These are phyloP conservation scores for Atkinsonella hypoxylon DNA, from an alignment of 2,329 filamentous ascomycete genomes.

Conservation along the genomic window DNA sequence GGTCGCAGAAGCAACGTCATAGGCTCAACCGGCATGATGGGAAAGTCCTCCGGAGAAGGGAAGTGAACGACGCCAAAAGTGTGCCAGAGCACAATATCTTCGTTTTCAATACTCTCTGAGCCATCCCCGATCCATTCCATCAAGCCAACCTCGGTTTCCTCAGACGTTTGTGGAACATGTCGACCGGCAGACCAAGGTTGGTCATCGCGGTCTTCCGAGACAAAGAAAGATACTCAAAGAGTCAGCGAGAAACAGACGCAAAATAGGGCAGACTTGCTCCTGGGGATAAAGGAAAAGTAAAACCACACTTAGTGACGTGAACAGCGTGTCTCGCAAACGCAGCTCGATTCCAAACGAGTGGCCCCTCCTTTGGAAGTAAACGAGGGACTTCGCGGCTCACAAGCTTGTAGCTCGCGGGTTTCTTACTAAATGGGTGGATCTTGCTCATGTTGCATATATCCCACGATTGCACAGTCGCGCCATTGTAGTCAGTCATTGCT, in stretches of 20 bases:
- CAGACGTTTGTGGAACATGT: conserved; percentile 79
- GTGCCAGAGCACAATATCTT: conserved; percentile 84
- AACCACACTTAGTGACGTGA: conserved; percentile 69
- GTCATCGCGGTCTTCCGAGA: conserved; percentile 55
- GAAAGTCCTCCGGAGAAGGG: conserved; percentile 81
- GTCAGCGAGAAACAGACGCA: too few relatives aligned
- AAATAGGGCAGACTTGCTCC: too few relatives aligned
- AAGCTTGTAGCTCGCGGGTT: conserved; percentile 78
- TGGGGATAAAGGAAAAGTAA: not conserved
- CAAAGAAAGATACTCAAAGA: not conserved
- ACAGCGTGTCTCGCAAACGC: conserved; percentile 80
- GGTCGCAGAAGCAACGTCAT: conserved; percentile 72
- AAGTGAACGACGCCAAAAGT: conserved; percentile 88
- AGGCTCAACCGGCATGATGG: conserved; percentile 79
- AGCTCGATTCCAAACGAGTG: conserved; percentile 79
- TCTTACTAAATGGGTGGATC: conserved; percentile 75
- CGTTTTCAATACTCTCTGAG: conserved; percentile 59
- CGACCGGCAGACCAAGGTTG: conserved; percentile 77
- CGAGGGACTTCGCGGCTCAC: conserved; percentile 74
- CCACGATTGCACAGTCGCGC: conserved; percentile 70
- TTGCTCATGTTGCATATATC: conserved; percentile 79
- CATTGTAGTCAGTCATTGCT: conserved; percentile 69
- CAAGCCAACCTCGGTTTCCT: conserved; percentile 61
- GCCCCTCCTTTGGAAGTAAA: conserved; percentile 67
- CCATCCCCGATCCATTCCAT: conserved; percentile 69